Evolutionary conservation across 1,284 basidiomycete species (phyloP).

Genomic region (Tetrapyrgos nigripes): DNA sequence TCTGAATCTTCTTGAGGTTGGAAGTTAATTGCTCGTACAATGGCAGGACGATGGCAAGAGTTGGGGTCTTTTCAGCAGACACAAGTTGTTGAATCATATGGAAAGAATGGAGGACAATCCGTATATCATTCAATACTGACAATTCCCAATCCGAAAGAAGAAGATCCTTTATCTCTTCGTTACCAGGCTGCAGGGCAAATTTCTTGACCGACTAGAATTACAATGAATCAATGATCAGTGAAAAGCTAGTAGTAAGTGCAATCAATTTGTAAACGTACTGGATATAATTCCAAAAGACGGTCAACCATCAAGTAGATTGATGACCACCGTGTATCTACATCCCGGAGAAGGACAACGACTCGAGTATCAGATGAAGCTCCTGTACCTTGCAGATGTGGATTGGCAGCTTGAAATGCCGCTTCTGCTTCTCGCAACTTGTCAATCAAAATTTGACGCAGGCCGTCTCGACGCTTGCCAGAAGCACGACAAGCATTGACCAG

Average conservation of each 20-base stretch:
- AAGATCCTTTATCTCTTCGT: not conserved
- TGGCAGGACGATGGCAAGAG: conserved; percentile 25
- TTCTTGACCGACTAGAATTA: not conserved
- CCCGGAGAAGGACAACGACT: conserved; percentile 25
- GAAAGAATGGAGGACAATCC: conserved; percentile 18
- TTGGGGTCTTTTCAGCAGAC: too few species aligned
- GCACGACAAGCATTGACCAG: not conserved
- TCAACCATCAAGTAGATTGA: conserved; percentile 37
- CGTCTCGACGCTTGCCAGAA: not conserved
- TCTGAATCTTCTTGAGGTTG: conserved; percentile 9
- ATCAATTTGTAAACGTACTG: conserved; percentile 26
- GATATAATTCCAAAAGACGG: conserved; percentile 30
- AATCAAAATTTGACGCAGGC: not conserved
- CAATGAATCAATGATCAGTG: not conserved
- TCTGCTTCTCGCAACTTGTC: not conserved
- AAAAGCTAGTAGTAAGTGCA: too few species aligned
- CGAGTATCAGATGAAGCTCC: too few species aligned
- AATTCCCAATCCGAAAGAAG: conserved; percentile 2
- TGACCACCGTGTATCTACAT: conserved; percentile 36
- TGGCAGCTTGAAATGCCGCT: not conserved
- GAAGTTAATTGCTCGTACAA: conserved; percentile 23
- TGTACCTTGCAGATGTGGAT: not conserved
- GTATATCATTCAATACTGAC: conserved; percentile 27
- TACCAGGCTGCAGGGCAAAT: not conserved
- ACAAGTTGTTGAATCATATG: conserved; percentile 29